Percentiles rank a stretch among this genome's conserved stretches.
These are phyloP conservation scores for Thermothelomyces thermophilus DNA, from an alignment of 2,329 filamentous ascomycete species.

Conservation along the genomic window DNA sequence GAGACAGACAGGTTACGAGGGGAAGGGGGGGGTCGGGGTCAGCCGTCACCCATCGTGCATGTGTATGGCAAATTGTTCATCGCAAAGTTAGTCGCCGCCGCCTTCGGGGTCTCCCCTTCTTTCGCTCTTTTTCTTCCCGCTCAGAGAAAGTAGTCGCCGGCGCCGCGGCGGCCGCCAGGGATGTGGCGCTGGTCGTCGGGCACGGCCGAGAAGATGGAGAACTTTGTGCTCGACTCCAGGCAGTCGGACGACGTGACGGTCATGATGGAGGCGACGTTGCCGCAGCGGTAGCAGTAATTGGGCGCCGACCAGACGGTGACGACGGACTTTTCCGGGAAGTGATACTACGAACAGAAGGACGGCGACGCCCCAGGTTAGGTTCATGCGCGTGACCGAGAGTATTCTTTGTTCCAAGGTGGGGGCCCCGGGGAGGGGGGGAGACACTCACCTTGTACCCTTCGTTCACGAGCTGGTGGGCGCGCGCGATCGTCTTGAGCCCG, in stretches of 20 bases:
- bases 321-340: constrained; percentile 90
- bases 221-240: constrained; percentile 70
- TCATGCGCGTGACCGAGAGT: no score
- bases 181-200: constrained; percentile 77
- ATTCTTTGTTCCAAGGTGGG: no score
- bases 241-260: constrained; percentile 46
- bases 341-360: constrained; percentile 57
- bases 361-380: no score
- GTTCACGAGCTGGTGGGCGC: constrained; percentile 96
- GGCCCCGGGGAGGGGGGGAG: neutral
- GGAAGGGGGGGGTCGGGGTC: no score
- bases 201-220: constrained; percentile 88
- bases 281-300: constrained; percentile 92
- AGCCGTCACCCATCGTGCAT: no score
- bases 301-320: constrained; percentile 98
- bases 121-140: no score
- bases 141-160: constrained; percentile 65
- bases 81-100: no score
- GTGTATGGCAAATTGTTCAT: no score
- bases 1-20: no score
- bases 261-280: constrained; percentile 96
- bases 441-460: constrained; percentile 82
- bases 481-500: constrained; percentile 87
- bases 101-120: no score
- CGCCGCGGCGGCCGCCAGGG: constrained; percentile 61